Evolutionary conservation across 2,329 filamentous ascomycete genomes (phyloP).

Genomic region (Cordyceps pruinosa): DNA sequence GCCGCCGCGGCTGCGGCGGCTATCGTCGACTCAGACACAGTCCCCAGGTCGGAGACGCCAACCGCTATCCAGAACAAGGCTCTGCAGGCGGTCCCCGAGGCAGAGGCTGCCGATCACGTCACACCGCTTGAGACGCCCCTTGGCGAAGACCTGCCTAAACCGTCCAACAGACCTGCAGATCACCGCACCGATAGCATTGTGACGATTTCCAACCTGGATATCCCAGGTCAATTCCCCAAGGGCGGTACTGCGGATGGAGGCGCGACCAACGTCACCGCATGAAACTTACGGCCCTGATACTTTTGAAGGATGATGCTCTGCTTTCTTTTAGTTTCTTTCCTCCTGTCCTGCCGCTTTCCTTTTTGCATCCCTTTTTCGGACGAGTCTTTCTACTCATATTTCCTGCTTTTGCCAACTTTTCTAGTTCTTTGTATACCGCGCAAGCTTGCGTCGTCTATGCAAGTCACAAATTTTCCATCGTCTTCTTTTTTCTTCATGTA

Average conservation of each 20-base stretch:
- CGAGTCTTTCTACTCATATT: slow-evolving; percentile 3
- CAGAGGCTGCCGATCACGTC: slow-evolving; percentile 13
- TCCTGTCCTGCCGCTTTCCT: not conserved
- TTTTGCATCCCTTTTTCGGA: not conserved
- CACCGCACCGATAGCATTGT: slow-evolving; percentile 38
- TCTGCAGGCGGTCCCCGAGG: slow-evolving; percentile 15
- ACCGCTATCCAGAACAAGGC: not conserved
- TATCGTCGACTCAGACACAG: not conserved
- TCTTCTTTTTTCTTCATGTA: not conserved
- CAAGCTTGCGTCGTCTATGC: slow-evolving; percentile 12
- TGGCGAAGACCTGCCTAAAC: slow-evolving; percentile 11
- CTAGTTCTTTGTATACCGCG: not conserved
- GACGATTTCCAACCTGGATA: slow-evolving; percentile 58
- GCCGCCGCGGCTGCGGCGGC: not conserved
- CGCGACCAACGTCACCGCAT: slow-evolving; percentile 42
- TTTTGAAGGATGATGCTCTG: slow-evolving; percentile 3
- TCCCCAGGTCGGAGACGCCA: not conserved
- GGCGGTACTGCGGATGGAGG: slow-evolving; percentile 32
- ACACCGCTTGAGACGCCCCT: slow-evolving; percentile 10
- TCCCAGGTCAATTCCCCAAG: slow-evolving; percentile 61
- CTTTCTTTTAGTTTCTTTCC: not conserved
- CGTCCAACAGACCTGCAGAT: slow-evolving; percentile 13
- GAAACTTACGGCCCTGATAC: slow-evolving; percentile 35
- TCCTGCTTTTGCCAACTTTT: not conserved
- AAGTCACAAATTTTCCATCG: not conserved